Conservation (phyloP, 2,329 filamentous ascomycete genomes). For the Sarocladiaceae sp. region DNA sequence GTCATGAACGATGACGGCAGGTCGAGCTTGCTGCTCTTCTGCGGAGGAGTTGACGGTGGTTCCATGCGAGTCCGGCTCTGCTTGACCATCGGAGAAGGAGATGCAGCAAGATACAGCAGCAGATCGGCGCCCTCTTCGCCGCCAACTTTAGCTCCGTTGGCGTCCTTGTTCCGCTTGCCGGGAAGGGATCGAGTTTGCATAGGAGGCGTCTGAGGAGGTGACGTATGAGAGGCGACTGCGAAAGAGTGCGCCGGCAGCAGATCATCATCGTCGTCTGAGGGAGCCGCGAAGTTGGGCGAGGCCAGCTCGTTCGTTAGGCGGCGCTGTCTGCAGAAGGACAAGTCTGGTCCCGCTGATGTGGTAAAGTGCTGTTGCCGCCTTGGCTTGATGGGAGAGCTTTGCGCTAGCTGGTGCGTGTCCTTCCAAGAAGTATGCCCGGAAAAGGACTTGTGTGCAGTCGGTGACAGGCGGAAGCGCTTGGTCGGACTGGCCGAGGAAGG, state of each 20-base stretch:
- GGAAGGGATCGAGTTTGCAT: constrained; percentile 50
- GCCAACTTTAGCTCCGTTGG: constrained; percentile 46
- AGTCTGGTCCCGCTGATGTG: constrained; percentile 63
- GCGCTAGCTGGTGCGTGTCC: constrained; percentile 67
- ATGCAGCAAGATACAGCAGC: constrained; percentile 81
- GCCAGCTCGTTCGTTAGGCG: constrained; percentile 62
- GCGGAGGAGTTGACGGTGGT: constrained; percentile 72
- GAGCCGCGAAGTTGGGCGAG: constrained; percentile 57
- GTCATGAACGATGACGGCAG: constrained; percentile 84
- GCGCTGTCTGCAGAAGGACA: constrained; percentile 74
- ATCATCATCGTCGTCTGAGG: constrained; percentile 78
- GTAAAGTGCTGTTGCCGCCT: constrained; percentile 72
- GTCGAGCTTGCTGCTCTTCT: constrained; percentile 54
- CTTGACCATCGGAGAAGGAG: constrained; percentile 76
- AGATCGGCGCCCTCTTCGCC: constrained; percentile 80
- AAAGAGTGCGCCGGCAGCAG: constrained; percentile 76
- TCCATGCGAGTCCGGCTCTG: constrained; percentile 48
- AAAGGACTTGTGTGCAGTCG: constrained; percentile 56
- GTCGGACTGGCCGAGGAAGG: constrained; percentile 53
- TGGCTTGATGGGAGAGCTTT: constrained; percentile 83
- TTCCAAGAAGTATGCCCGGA: constrained; percentile 65
- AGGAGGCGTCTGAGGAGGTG: constrained; percentile 80
- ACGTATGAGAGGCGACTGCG: constrained; percentile 63
- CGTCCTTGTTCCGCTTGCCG: constrained; percentile 33
- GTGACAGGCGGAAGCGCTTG: constrained; percentile 65